Percentiles rank a stretch among this genome's conserved stretches.
Conservation (phyloP, 169 alveolate genomes). For the Plasmodium gonderi region DNA sequence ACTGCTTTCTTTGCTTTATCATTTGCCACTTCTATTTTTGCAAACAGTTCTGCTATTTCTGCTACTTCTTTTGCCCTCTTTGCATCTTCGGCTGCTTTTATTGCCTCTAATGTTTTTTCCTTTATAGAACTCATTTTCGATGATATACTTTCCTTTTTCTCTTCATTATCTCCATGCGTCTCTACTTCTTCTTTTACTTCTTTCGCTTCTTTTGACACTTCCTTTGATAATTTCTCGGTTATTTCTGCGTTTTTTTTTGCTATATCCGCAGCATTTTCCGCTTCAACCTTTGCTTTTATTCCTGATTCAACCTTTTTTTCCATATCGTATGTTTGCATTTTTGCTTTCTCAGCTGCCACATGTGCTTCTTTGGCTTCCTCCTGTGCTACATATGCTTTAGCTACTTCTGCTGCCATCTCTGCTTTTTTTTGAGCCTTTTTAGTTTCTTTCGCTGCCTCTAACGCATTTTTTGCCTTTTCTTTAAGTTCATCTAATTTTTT, state of each 20-base stretch:
- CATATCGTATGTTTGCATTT: background rate
- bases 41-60: background rate
- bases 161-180: too few relatives aligned
- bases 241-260: background rate
- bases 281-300: too few relatives aligned
- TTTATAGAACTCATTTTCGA: too few relatives aligned
- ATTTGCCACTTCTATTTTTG: background rate
- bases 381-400: too few relatives aligned
- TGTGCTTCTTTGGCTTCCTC: background rate
- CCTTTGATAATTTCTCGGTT: background rate
- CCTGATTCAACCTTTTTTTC: background rate
- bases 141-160: too few relatives aligned
- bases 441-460: too few relatives aligned
- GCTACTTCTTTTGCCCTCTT: background rate
- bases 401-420: too few relatives aligned
- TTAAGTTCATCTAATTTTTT: background rate
- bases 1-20: background rate
- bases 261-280: background rate
- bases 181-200: background rate
- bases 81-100: too few relatives aligned
- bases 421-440: too few relatives aligned
- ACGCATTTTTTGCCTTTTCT: too few relatives aligned
- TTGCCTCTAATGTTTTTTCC: too few relatives aligned
- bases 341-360: too few relatives aligned
- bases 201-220: background rate